A percentile compares a stretch with the other conserved stretches of the same genome.
Conservation (phyloP, 352 stramenopile species). For the Thalassiosira sp. region DNA sequence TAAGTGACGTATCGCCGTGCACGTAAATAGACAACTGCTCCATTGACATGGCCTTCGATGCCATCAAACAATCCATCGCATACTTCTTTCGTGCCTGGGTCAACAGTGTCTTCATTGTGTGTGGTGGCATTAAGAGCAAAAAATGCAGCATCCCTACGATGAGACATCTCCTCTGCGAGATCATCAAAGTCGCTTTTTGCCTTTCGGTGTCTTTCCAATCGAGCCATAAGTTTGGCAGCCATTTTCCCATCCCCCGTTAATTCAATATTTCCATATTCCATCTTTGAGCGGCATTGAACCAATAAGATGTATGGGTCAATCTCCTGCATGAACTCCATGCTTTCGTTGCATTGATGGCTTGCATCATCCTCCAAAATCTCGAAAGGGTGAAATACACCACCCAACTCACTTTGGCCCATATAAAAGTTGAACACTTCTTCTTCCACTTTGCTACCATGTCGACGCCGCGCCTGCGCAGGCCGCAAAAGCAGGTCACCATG, state of each 20-base stretch:
- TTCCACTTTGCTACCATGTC: conserved; percentile 18
- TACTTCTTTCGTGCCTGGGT: background rate
- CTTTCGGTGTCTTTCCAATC: background rate
- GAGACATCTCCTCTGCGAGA: conserved; percentile 44
- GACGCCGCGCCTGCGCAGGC: conserved; percentile 23
- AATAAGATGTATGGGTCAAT: conserved; percentile 55
- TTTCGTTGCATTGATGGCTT: background rate
- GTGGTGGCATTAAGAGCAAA: conserved; percentile 29
- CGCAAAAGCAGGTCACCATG: conserved; percentile 34
- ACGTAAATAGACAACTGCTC: conserved; percentile 36
- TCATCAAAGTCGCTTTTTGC: conserved; percentile 48
- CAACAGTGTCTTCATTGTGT: background rate
- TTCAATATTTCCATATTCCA: conserved; percentile 6
- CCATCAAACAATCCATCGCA: conserved; percentile 24
- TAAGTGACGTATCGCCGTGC: conserved; percentile 26
- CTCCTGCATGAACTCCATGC: conserved; percentile 26
- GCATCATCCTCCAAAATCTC: conserved; percentile 18
- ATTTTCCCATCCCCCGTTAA: conserved; percentile 1
- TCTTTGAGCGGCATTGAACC: conserved; percentile 47
- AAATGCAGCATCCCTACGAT: conserved; percentile 57
- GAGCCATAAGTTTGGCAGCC: background rate
- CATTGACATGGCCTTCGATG: conserved; percentile 4
- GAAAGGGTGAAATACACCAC: conserved; percentile 30
- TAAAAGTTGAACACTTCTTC: conserved; percentile 43
- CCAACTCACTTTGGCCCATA: conserved; percentile 27